These are phyloP conservation scores for Posidonia oceanica DNA, from an alignment of 116 monocot species.

Conservation along the genomic window DNA sequence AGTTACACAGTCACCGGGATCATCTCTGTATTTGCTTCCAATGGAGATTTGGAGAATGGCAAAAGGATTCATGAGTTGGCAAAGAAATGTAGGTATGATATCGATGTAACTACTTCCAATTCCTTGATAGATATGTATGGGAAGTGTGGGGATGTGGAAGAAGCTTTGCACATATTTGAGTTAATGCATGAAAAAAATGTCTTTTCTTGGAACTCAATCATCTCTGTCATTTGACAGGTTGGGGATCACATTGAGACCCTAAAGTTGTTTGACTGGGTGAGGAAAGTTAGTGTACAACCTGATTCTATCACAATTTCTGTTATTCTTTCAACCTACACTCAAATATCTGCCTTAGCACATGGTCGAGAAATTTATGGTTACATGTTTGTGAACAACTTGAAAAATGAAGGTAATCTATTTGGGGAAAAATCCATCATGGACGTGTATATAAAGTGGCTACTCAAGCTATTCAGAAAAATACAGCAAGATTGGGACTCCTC, in stretches of 20 bases:
- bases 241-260: constrained; percentile 27
- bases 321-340: constrained; percentile 47
- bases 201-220: constrained; percentile 56
- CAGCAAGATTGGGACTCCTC: too few relatives aligned
- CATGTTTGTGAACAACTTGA: too few relatives aligned
- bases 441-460: constrained; percentile 79
- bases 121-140: constrained; percentile 54
- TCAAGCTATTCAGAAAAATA: too few relatives aligned
- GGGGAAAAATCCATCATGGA: constrained; percentile 54
- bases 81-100: constrained; percentile 19
- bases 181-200: constrained; percentile 29
- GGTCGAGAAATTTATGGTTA: too few relatives aligned
- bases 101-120: constrained; percentile 17
- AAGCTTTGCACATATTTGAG: constrained; percentile 37
- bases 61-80: constrained; percentile 24
- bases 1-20: constrained; percentile 38
- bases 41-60: constrained; percentile 17
- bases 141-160: constrained; percentile 30
- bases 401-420: too few relatives aligned
- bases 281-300: constrained; percentile 8
- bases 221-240: constrained; percentile 17
- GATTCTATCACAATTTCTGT: constrained; percentile 39
- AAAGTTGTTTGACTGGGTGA: constrained; percentile 28
- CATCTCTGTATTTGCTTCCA: constrained; percentile 24
- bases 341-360: constrained; percentile 25